phyloP scores from a whole-genome alignment of 352 stramenopile genomes.

The Globisporangium alternatum region DNA sequence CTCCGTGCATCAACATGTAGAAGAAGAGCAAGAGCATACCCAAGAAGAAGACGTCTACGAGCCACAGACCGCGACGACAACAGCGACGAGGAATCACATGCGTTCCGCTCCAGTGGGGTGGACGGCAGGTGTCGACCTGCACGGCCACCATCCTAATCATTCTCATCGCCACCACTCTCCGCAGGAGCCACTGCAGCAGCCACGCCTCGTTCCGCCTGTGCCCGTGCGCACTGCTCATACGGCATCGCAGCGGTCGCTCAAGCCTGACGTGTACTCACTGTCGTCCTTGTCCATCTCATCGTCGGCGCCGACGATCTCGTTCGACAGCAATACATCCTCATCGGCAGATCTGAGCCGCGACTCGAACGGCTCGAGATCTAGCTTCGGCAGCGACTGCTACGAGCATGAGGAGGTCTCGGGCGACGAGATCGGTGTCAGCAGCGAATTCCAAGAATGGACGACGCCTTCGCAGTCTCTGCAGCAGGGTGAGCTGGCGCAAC shows the following conservation, averaged over 20 bases:
- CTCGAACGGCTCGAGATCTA: conserved; percentile 6
- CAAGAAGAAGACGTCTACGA: neutral
- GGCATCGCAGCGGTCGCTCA: conserved; percentile 1
- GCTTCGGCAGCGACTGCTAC: conserved; percentile 8
- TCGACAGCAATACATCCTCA: conserved; percentile 10
- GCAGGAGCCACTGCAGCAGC: conserved; percentile 2
- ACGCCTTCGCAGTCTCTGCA: no score
- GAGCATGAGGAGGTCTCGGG: conserved; percentile 12
- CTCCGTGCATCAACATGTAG: neutral
- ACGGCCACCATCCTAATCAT: conserved; percentile 1
- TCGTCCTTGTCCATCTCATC: conserved; percentile 2
- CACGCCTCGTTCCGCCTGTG: neutral
- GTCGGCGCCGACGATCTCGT: conserved; percentile 1
- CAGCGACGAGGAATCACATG: neutral
- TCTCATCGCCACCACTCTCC: conserved; percentile 5
- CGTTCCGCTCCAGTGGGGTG: neutral
- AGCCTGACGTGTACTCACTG: neutral
- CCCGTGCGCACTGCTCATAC: neutral
- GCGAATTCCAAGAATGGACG: conserved; percentile 5
- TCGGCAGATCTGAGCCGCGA: conserved; percentile 5
- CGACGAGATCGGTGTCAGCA: conserved; percentile 15
- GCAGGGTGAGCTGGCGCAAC: neutral
- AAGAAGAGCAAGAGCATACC: neutral
- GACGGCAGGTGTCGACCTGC: neutral
- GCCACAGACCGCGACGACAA: neutral